These are phyloP conservation scores for Polyporus tsugae DNA, from an alignment of 1,284 basidiomycete genomes.

Conservation along the genomic window DNA sequence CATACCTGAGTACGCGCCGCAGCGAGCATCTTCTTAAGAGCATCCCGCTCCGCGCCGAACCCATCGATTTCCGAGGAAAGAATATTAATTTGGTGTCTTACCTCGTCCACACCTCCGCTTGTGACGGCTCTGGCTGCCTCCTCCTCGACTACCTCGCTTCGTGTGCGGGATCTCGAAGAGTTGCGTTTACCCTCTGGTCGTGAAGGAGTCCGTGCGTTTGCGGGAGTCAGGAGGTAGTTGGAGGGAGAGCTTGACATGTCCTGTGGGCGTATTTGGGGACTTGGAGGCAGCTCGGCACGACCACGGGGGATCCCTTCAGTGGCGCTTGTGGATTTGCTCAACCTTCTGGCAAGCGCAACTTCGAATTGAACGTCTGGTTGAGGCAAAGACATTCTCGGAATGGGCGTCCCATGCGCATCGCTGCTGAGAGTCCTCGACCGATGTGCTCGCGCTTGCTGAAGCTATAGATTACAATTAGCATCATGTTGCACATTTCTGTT, in stretches of 20 bases:
- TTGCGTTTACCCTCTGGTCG: background rate
- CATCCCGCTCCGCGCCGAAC: slow-evolving; percentile 47
- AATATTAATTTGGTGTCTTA: slow-evolving; percentile 46
- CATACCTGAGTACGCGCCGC: slow-evolving; percentile 37
- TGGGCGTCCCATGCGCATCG: background rate
- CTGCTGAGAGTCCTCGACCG: background rate
- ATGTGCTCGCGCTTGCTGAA: background rate
- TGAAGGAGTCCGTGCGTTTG: background rate
- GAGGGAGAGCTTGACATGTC: slow-evolving; percentile 18
- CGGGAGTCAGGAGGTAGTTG: slow-evolving; percentile 17
- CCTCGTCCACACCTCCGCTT: slow-evolving; percentile 22
- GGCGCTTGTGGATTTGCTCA: background rate
- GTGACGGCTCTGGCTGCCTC: background rate
- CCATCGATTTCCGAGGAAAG: slow-evolving; percentile 46
- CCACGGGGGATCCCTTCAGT: background rate
- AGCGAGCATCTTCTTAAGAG: slow-evolving; percentile 38
- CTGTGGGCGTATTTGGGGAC: slow-evolving; percentile 20
- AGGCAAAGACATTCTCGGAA: background rate
- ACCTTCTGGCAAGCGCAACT: background rate
- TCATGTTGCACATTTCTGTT: background rate
- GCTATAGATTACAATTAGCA: background rate
- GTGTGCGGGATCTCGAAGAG: background rate
- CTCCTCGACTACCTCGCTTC: background rate
- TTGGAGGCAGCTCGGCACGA: slow-evolving; percentile 7
- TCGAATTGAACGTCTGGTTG: background rate